Conservation (phyloP, 1,284 basidiomycete genomes). For the Afroboletus lepidellus region DNA sequence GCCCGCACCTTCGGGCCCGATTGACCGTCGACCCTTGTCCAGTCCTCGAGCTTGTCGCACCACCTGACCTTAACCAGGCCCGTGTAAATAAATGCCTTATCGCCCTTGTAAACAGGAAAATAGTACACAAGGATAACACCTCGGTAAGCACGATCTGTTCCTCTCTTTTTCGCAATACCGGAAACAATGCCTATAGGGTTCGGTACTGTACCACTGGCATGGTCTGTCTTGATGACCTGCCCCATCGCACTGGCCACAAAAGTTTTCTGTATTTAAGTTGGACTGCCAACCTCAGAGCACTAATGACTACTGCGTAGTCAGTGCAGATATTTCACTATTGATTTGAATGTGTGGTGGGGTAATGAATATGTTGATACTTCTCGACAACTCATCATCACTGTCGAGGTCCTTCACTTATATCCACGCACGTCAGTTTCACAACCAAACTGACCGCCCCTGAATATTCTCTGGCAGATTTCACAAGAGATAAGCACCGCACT, state of each 20-base stretch:
- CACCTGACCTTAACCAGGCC: conserved; percentile 83
- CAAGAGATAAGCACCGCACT: no score
- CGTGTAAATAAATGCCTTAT: conserved; percentile 93
- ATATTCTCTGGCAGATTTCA: no score
- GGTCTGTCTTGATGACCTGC: conserved; percentile 24
- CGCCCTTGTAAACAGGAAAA: conserved; percentile 84
- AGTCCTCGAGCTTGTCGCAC: conserved; percentile 80
- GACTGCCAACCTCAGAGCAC: no score
- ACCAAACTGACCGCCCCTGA: no score
- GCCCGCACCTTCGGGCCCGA: background rate
- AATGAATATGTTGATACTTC: no score
- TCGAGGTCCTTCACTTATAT: no score
- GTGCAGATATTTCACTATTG: no score
- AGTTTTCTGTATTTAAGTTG: no score
- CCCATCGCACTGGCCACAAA: background rate
- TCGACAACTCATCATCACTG: no score
- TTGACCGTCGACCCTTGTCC: background rate
- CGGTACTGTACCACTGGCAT: conserved; percentile 33
- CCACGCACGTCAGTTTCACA: no score
- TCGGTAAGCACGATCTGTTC: conserved; percentile 43
- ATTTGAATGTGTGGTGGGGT: no score
- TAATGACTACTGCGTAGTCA: no score
- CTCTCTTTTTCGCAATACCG: background rate
- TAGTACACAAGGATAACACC: conserved; percentile 74
- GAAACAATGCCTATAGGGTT: conserved; percentile 18